Conservation (phyloP, 2,329 filamentous ascomycete species). For the Penicillium oxalicum region DNA sequence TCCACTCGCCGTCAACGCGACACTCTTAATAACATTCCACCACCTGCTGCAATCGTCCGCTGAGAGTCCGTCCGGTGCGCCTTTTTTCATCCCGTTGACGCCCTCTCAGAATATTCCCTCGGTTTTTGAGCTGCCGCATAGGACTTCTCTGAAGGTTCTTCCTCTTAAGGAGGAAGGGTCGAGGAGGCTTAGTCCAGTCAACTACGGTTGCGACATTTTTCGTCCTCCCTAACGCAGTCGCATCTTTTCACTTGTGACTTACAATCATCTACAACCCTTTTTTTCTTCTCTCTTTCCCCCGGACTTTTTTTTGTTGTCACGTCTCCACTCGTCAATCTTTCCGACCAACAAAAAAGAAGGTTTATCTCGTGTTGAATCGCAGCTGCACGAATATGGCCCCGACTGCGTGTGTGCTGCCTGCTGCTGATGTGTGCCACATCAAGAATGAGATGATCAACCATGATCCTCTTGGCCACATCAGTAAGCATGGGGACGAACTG, state of each 20-base stretch:
- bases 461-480: conserved; percentile 27
- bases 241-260: conserved; percentile 15
- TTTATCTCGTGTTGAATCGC: conserved; percentile 23
- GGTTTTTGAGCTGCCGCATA: conserved; percentile 97
- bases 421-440: conserved; percentile 42
- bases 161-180: conserved; percentile 99
- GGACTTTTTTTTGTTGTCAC: conserved; percentile 6
- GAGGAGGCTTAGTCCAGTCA: conserved; percentile 94
- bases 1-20: conserved; percentile 38
- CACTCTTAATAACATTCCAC: conserved; percentile 45
- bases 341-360: conserved; percentile 10
- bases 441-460: conserved; percentile 29
- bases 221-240: conserved; percentile 75
- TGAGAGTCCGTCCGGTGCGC: conserved; percentile 30
- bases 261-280: conserved; percentile 4
- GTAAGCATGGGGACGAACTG: conserved; percentile 42
- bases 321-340: no score
- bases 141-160: conserved; percentile 96
- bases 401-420: conserved; percentile 53
- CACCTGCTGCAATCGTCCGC: conserved; percentile 30
- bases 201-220: conserved; percentile 84
- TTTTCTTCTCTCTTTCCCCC: conserved; percentile 10
- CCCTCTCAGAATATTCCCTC: conserved; percentile 48
- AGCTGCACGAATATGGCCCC: conserved; percentile 62
- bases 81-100: conserved; percentile 34